A percentile compares a stretch with the other conserved stretches of the same genome.
Conservation (phyloP, 768 basidiomycete species). For the Suillus americanus region DNA sequence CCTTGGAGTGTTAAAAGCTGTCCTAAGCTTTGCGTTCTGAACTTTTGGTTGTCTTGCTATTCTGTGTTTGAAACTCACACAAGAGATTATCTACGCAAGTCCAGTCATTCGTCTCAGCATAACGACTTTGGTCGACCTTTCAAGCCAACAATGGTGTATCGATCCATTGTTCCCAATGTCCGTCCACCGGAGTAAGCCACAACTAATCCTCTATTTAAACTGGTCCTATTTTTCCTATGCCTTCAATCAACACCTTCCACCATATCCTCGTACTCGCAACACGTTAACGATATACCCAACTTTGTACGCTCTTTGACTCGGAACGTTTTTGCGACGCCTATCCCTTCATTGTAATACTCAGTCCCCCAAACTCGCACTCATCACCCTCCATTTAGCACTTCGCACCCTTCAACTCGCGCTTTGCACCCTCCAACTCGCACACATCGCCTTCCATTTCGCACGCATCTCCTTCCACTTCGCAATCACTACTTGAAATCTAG, state of each 20-base stretch:
- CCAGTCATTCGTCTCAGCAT: neutral
- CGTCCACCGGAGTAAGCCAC: neutral
- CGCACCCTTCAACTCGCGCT: neutral
- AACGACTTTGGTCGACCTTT: too few relatives aligned
- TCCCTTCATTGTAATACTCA: neutral
- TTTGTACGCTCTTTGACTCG: neutral
- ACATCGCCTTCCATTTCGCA: too few relatives aligned
- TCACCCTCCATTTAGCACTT: neutral
- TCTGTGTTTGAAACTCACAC: too few relatives aligned
- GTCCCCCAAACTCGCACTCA: neutral
- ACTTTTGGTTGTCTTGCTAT: neutral
- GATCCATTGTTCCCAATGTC: neutral
- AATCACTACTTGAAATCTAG: neutral
- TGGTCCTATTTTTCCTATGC: neutral
- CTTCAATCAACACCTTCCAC: neutral
- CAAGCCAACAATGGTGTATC: neutral
- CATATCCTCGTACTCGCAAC: neutral
- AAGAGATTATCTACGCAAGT: neutral
- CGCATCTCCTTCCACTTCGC: too few relatives aligned
- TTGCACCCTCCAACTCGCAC: neutral
- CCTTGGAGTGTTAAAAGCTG: too few relatives aligned
- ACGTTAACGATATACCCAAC: neutral
- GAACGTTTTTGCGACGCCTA: neutral
- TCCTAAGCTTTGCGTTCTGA: neutral
- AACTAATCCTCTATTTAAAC: neutral